Evolutionary conservation across 805 yeast genomes (phyloP).

Genomic region (Zygosaccharomyces kombuchaensis): DNA sequence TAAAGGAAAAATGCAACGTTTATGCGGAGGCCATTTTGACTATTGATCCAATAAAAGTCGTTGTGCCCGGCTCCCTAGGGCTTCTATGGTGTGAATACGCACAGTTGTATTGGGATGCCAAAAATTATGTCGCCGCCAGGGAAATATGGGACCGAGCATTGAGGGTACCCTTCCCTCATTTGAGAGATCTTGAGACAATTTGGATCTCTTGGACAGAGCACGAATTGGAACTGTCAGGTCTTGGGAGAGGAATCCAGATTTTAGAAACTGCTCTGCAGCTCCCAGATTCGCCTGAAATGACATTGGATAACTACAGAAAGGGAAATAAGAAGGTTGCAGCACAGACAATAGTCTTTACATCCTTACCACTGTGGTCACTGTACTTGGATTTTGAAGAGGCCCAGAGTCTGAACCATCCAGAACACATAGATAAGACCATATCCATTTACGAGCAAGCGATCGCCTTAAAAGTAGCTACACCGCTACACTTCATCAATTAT

Average conservation of each 20-base stretch:
- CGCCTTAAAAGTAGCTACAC: slow-evolving; percentile 62
- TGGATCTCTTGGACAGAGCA: slow-evolving; percentile 76
- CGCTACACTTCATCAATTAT: slow-evolving; percentile 59
- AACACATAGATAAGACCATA: slow-evolving; percentile 22
- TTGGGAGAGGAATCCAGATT: slow-evolving; percentile 42
- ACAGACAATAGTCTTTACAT: slow-evolving; percentile 56
- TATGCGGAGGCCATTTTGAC: slow-evolving; percentile 62
- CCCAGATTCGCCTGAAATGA: slow-evolving; percentile 34
- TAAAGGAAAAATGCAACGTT: slow-evolving; percentile 39
- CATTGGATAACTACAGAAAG: slow-evolving; percentile 19
- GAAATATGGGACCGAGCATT: slow-evolving; percentile 59
- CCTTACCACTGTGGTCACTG: slow-evolving; percentile 64
- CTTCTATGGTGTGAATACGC: slow-evolving; percentile 72
- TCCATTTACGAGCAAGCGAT: slow-evolving; percentile 51
- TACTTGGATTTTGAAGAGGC: slow-evolving; percentile 69
- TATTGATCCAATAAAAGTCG: slow-evolving; percentile 56
- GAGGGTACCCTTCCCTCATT: slow-evolving; percentile 60
- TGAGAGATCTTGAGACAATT: slow-evolving; percentile 62
- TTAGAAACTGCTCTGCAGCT: slow-evolving; percentile 41
- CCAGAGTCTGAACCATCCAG: slow-evolving; percentile 39
- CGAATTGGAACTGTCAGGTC: slow-evolving; percentile 48
- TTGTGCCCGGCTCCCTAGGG: slow-evolving; percentile 42
- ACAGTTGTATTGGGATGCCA: slow-evolving; percentile 50
- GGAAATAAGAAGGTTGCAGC: slow-evolving; percentile 38
- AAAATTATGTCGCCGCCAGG: slow-evolving; percentile 56